Base-by-base conservation (phyloP, 1,139 yeast genomes). In the Kodamaea fungicola region DNA sequence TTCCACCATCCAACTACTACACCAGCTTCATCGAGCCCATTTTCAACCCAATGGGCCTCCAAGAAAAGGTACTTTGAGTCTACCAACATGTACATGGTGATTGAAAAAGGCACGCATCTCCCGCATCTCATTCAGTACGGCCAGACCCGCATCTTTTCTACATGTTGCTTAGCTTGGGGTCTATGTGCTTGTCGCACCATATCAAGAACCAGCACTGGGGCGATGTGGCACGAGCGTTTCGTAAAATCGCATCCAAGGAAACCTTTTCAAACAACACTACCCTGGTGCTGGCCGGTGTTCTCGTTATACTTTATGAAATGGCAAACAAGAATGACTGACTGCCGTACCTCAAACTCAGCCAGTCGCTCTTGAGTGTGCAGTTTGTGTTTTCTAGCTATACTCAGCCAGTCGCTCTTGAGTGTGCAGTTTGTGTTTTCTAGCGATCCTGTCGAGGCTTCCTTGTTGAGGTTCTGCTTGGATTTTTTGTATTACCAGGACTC, bases 401-500 rank as follows among this genome's bases (percentile, higher is more conserved):
- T 29, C n/a, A n/a, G n/a, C n/a, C n/a, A n/a, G n/a, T n/a, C 42
- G 13, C 41, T 59, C n/a, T 44, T 48, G 21, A 45, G 49, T 1
- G 41, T 41, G 3, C 34, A 46, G 7, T 55, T 59, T 34, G 40
- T 27, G 4, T 28, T 34, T 38, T 55, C 36, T 23, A 43, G 21
- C 28, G 51, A 30, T 45, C 50, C 43, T 29, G 38, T 57, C 6
- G 65, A 61, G 35, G 32, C 38, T 13, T 44, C 57, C 2, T 44
- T 62, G 19, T 44, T 59, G 25, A 47, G 42, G 30, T 62, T 61
- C 40, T 51, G 57, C 7, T 43, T 62, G 30, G 63, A 62, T 33
- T 59, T 59, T 37, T 46, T 61, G 16, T 49, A 56, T 35, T 61
- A 61, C 38, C 64, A 59, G 37, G 67, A 61, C 39, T 49, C 61